Conservation (phyloP, 805 yeast species). For the Candida takata region DNA sequence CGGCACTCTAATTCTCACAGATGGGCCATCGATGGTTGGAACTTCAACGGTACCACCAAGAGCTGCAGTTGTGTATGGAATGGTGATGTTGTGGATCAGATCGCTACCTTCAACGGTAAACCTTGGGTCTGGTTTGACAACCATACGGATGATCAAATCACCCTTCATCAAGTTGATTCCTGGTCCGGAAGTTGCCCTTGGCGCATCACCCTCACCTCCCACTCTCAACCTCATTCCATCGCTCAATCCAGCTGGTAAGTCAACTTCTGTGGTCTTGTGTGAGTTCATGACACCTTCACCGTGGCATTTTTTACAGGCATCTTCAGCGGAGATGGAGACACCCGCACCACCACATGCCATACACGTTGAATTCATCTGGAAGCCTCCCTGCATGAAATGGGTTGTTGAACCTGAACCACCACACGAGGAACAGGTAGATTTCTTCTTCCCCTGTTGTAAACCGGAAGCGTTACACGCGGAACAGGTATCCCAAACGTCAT, state of each 20-base stretch:
- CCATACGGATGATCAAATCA: constrained; percentile 77
- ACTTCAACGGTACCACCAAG: constrained; percentile 85
- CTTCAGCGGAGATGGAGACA: constrained; percentile 56
- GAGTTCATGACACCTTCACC: constrained; percentile 80
- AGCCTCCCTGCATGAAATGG: constrained; percentile 83
- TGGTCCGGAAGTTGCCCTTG: constrained; percentile 66
- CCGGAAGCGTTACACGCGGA: constrained; percentile 81
- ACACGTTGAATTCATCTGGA: constrained; percentile 96
- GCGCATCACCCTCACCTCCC: constrained; percentile 87
- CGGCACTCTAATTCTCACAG: constrained; percentile 71
- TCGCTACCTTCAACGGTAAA: constrained; percentile 65
- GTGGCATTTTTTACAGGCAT: constrained; percentile 74
- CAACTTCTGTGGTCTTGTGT: constrained; percentile 67
- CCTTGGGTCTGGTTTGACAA: constrained; percentile 65
- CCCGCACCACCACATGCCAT: constrained; percentile 84
- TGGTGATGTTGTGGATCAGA: constrained; percentile 55
- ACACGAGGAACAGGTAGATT: constrained; percentile 77
- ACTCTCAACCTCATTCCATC: constrained; percentile 84
- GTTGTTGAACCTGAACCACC: constrained; percentile 91
- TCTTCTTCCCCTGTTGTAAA: constrained; percentile 64
- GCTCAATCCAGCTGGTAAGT: constrained; percentile 80
- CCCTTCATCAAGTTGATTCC: constrained; percentile 70
- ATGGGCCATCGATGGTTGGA: constrained; percentile 84
- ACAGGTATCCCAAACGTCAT: constrained; percentile 72
- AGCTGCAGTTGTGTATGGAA: constrained; percentile 94